phyloP scores from a whole-genome alignment of 225 moss, liverwort and hornwort species.

The Bryoerythrophyllum caledonicum region DNA sequence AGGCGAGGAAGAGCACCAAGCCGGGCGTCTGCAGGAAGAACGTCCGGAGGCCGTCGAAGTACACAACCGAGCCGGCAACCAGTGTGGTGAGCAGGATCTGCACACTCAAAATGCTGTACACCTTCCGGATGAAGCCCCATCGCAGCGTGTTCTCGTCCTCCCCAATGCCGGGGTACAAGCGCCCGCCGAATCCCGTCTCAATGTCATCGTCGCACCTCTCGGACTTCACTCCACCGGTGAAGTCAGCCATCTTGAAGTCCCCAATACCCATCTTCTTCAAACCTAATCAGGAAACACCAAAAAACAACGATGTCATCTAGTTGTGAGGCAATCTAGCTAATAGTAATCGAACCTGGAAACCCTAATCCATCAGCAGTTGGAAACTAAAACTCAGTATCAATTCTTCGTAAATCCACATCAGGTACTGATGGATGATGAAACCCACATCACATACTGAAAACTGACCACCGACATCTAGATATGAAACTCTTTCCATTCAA shows the following conservation, averaged over 20 bases:
- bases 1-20: slow-evolving; percentile 68
- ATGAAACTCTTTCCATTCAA: not conserved
- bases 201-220: slow-evolving; percentile 59
- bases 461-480: not conserved
- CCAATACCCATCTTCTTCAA: slow-evolving; percentile 33
- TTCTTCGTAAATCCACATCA: too few relatives aligned
- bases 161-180: slow-evolving; percentile 76
- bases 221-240: slow-evolving; percentile 32
- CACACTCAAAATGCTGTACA: slow-evolving; percentile 86
- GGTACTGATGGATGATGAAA: not conserved
- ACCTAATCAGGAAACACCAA: too few relatives aligned
- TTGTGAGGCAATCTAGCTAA: too few relatives aligned
- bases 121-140: slow-evolving; percentile 94
- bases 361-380: not conserved
- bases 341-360: not conserved
- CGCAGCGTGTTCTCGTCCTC: slow-evolving; percentile 71
- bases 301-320: too few relatives aligned
- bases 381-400: too few relatives aligned
- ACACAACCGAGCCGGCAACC: slow-evolving; percentile 79
- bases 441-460: not conserved
- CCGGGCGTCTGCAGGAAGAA: slow-evolving; percentile 68
- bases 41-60: slow-evolving; percentile 52
- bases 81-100: slow-evolving; percentile 82
- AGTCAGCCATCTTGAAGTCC: slow-evolving; percentile 49
- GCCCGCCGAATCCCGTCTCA: slow-evolving; percentile 66